A percentile compares a stretch with the other conserved stretches of the same genome.
These are phyloP conservation scores for Babesia microti DNA, from an alignment of 169 alveolate species.

Conservation along the genomic window DNA sequence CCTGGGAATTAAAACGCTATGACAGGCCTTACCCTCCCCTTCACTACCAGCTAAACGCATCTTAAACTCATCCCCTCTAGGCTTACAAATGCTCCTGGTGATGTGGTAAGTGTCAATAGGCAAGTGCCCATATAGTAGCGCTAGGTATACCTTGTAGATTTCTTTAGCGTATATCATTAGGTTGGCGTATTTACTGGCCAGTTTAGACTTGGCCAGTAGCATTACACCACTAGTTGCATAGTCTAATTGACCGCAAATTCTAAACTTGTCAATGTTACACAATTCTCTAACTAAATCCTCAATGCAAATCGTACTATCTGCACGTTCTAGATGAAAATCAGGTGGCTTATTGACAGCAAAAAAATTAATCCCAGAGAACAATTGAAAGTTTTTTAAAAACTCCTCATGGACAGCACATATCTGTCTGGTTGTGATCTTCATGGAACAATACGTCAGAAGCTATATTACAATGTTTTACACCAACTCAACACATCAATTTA, in stretches of 20 bases:
- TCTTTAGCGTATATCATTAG: slow-evolving; percentile 21
- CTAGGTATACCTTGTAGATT: slow-evolving; percentile 26
- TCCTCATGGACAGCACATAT: no score
- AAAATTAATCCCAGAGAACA: no score
- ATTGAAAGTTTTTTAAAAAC: no score
- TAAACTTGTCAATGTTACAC: no score
- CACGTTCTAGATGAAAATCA: no score
- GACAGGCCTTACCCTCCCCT: slow-evolving; percentile 31
- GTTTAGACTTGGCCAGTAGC: slow-evolving; percentile 24
- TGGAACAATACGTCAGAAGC: no score
- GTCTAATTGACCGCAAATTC: slow-evolving; percentile 37
- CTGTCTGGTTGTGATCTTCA: no score
- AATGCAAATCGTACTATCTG: no score
- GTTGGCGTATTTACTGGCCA: slow-evolving; percentile 18
- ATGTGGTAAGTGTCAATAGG: slow-evolving; percentile 23
- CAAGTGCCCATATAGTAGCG: slow-evolving; percentile 24
- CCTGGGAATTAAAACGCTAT: slow-evolving; percentile 24
- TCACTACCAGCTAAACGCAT: slow-evolving; percentile 29
- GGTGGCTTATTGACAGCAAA: no score
- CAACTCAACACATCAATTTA: no score
- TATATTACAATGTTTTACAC: no score
- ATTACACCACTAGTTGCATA: slow-evolving; percentile 38
- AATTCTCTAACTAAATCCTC: no score
- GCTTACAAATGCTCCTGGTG: slow-evolving; percentile 26
- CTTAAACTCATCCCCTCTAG: slow-evolving; percentile 18